Percentiles rank a stretch among this genome's conserved stretches.
Evolutionary conservation across 2,329 filamentous ascomycete species (phyloP).

Genomic region (Lasiodiplodia theobromae): DNA sequence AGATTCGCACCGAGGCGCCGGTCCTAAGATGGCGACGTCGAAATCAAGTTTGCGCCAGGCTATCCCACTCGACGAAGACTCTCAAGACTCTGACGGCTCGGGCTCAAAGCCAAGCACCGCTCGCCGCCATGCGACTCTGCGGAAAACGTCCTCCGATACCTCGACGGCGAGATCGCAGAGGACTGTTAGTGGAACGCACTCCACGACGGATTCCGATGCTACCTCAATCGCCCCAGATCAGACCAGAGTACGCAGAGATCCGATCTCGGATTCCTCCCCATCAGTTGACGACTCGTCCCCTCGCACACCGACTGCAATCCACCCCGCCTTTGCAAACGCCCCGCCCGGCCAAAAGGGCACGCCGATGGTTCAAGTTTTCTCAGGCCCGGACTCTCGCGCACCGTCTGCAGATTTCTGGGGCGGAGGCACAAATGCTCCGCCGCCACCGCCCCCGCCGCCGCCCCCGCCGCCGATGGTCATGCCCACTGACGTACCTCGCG

Average conservation of each 20-base stretch:
- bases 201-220: slow-evolving; percentile 54
- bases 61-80: slow-evolving; percentile 44
- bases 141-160: slow-evolving; percentile 21
- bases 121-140: slow-evolving; percentile 36
- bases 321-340: slow-evolving; percentile 46
- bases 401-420: slow-evolving; percentile 47
- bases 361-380: slow-evolving; percentile 53
- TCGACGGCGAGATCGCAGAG: slow-evolving; percentile 44
- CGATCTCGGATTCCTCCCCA: slow-evolving; percentile 49
- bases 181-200: slow-evolving; percentile 49
- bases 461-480: slow-evolving; percentile 75
- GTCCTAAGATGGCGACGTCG: slow-evolving; percentile 49
- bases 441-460: slow-evolving; percentile 78
- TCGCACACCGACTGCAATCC: slow-evolving; percentile 51
- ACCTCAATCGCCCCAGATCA: slow-evolving; percentile 54
- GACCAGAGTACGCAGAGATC: slow-evolving; percentile 36
- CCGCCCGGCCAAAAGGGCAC: slow-evolving; percentile 45
- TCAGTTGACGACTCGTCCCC: slow-evolving; percentile 53
- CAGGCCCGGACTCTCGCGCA: slow-evolving; percentile 46
- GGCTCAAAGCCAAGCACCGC: slow-evolving; percentile 49
- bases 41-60: slow-evolving; percentile 53
- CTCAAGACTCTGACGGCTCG: slow-evolving; percentile 53
- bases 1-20: slow-evolving; percentile 44
- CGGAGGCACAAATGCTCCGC: slow-evolving; percentile 57
- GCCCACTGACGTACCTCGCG: slow-evolving; percentile 74